phyloP scores from a whole-genome alignment of 345 rosid genomes.

The Physaria fendleri region DNA sequence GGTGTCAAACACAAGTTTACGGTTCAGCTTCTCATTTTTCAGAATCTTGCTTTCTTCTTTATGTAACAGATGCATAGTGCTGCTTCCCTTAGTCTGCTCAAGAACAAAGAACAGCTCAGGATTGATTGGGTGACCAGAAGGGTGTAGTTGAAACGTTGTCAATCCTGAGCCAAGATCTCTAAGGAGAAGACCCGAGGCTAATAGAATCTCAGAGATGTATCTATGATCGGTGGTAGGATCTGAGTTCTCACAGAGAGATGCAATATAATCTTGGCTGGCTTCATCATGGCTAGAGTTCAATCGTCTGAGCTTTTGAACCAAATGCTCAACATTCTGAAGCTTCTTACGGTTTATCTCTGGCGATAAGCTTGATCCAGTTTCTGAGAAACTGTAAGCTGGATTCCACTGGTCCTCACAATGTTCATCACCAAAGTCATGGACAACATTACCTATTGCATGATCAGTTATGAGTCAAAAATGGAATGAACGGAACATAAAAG shows the following conservation, averaged over 20 bases:
- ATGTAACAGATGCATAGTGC: slow-evolving; percentile 18
- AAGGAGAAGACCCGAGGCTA: slow-evolving; percentile 93
- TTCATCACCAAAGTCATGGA: slow-evolving; percentile 35
- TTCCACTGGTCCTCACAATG: slow-evolving; percentile 44
- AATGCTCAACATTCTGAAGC: slow-evolving; percentile 71
- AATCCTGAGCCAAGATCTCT: slow-evolving; percentile 61
- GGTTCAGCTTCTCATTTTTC: slow-evolving; percentile 49
- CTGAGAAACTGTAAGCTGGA: slow-evolving; percentile 37
- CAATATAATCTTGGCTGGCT: slow-evolving; percentile 85
- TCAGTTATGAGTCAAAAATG: slow-evolving; percentile 29
- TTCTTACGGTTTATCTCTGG: slow-evolving; percentile 76
- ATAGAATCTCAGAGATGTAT: slow-evolving; percentile 84
- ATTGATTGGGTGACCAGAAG: slow-evolving; percentile 84
- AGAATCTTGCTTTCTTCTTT: slow-evolving; percentile 44
- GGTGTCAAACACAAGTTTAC: slow-evolving; percentile 76
- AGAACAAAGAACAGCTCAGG: slow-evolving; percentile 82
- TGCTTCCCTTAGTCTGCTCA: slow-evolving; percentile 78
- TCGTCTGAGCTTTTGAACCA: slow-evolving; percentile 83
- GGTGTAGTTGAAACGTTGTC: slow-evolving; percentile 67
- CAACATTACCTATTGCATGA: slow-evolving; percentile 37
- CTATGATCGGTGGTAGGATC: slow-evolving; percentile 68
- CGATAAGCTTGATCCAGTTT: slow-evolving; percentile 35
- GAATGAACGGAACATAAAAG: neutral
- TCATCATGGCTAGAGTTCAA: slow-evolving; percentile 85
- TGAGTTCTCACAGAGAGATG: slow-evolving; percentile 77